Conservation (phyloP, 2,329 filamentous ascomycete genomes). For the Nothomitra cinnamomea region DNA sequence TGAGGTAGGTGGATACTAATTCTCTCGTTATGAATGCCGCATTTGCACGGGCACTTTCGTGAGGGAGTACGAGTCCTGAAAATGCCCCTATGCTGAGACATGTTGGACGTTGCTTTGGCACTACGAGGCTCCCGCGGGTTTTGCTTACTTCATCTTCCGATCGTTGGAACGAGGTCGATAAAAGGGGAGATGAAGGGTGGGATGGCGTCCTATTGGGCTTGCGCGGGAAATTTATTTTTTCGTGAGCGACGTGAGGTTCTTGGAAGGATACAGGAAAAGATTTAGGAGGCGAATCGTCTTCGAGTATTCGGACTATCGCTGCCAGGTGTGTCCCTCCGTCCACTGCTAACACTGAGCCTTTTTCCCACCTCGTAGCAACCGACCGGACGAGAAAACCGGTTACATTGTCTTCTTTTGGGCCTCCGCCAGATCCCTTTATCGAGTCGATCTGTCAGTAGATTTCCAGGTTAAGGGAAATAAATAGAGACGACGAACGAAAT, state of each 20-base stretch:
- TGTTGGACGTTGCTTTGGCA: not conserved
- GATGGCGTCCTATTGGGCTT: not conserved
- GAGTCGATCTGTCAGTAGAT: not conserved
- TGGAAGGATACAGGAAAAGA: not conserved
- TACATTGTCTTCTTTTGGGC: constrained; percentile 75
- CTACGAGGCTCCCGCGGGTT: not conserved
- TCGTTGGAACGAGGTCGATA: not conserved
- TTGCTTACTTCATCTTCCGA: not conserved
- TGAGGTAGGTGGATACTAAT: constrained; percentile 73
- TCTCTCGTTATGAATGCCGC: constrained; percentile 62
- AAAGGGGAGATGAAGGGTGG: not conserved
- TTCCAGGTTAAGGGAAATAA: not conserved
- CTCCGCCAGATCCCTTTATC: constrained; percentile 66
- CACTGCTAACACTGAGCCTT: constrained; percentile 73
- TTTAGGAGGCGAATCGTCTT: constrained; percentile 30
- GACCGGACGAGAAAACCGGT: constrained; percentile 83
- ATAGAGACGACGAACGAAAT: not conserved
- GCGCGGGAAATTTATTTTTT: not conserved
- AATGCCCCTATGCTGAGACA: constrained; percentile 47
- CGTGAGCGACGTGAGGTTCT: not conserved
- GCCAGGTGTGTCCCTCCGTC: constrained; percentile 85
- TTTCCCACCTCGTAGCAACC: constrained; percentile 58
- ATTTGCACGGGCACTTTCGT: constrained; percentile 53
- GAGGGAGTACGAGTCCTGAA: constrained; percentile 54
- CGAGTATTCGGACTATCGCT: constrained; percentile 64